Evolutionary conservation across 1,284 basidiomycete species (phyloP), one percentile per base, ranked within the genome.

Genomic region (Cutaneotrichosporon spelunceum): DNA sequence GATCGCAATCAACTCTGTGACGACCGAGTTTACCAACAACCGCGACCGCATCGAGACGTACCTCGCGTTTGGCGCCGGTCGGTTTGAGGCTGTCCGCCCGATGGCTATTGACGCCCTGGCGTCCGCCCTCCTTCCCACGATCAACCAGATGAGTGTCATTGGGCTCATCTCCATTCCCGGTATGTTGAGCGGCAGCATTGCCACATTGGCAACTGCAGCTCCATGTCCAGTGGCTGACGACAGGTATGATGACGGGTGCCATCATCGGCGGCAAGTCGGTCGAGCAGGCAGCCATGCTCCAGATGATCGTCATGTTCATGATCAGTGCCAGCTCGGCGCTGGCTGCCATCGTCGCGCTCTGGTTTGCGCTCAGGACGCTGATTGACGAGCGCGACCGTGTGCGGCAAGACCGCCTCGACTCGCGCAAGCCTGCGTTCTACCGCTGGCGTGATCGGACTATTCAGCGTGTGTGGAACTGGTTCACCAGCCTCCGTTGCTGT

Each of bases 271-370:
- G 90, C 0, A 85, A 88, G 34, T 87, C 86, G 30, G 89, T 93
- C 54, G 83, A 89, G 53, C 89, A 91, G 77, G 91, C 91, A 0
- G 89, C 89, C 1, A 85, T 86, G 56, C 78, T 93, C 11, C 91
- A 93, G 72, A 91, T 91, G 87, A 86, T 92, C 62, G 90, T 92
- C 79, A 90, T 91, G 86, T 92, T 93, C 78, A 90, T 92, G 87
- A 90, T 93, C 58, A 86, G 87, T 2, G 87, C 90, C 0, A 84
- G 85, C 59, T 88, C 87, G 0, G 85, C 86, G 1, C 83, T 92
- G 26, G 84, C 86, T 6, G 82, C 85, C 7, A 86, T 90, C 62
- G 79, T 84, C 53, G 84, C 85, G 2, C 86, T 87, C 1, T 78
- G 86, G 57, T 79, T 85, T 42, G 82, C 85, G 2, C 82, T 91